A percentile compares a stretch with the other conserved stretches of the same genome.
phyloP scores from a whole-genome alignment of 2,329 filamentous ascomycete species.

The Chrysoporthe deuterocubensis region DNA sequence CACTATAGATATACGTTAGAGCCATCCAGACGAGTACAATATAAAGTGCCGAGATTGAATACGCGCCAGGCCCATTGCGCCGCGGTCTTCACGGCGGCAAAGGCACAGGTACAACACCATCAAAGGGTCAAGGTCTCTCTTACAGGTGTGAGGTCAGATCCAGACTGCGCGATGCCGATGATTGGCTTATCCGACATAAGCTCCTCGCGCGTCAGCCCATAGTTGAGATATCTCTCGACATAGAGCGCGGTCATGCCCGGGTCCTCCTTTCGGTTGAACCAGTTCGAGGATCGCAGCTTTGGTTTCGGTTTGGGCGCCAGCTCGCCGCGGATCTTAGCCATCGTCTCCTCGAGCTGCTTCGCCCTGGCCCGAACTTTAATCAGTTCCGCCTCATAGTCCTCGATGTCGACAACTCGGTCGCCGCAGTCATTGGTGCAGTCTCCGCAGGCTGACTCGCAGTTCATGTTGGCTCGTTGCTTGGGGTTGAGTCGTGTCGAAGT shows the following conservation, averaged over 20 bases:
- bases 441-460: slow-evolving; percentile 21
- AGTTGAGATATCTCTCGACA: slow-evolving; percentile 55
- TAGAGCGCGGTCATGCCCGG: slow-evolving; percentile 42
- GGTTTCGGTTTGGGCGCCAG: slow-evolving; percentile 5
- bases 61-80: neutral
- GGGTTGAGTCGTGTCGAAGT: neutral
- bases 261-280: slow-evolving; percentile 49
- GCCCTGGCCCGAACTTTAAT: slow-evolving; percentile 31
- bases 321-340: slow-evolving; percentile 23
- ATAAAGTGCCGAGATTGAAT: too few relatives aligned
- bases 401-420: slow-evolving; percentile 31
- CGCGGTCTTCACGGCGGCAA: too few relatives aligned
- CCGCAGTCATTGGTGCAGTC: slow-evolving; percentile 24
- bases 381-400: slow-evolving; percentile 35
- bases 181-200: slow-evolving; percentile 53
- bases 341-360: slow-evolving; percentile 33
- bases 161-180: slow-evolving; percentile 56
- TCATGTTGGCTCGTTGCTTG: slow-evolving; percentile 15
- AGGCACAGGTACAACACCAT: too few relatives aligned
- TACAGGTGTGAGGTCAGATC: slow-evolving; percentile 51
- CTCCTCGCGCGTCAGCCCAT: slow-evolving; percentile 52
- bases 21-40: too few relatives aligned
- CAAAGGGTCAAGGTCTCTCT: neutral
- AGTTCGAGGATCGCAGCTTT: slow-evolving; percentile 44
- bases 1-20: slow-evolving; percentile 35